Conservation (phyloP, 495 filamentous ascomycete genomes). For the Mytilinidion resinicola region DNA sequence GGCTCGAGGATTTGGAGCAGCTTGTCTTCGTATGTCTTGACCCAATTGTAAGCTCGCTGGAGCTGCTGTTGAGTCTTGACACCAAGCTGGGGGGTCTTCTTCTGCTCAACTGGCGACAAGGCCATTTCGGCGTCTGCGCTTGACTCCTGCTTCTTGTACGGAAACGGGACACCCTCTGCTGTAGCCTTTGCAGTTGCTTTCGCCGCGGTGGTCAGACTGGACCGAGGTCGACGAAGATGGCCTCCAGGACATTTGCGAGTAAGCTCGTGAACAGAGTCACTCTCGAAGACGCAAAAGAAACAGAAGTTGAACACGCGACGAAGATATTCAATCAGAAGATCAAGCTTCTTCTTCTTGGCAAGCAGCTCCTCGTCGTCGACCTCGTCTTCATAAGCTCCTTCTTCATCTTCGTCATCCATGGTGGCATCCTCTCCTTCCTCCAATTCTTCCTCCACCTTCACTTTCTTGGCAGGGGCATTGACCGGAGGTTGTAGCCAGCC, state of each 20-base stretch:
- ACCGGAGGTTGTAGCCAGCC: constrained; percentile 67
- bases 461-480: constrained; percentile 56
- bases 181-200: constrained; percentile 82
- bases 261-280: constrained; percentile 92
- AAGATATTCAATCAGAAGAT: constrained; percentile 92
- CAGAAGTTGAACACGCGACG: constrained; percentile 97
- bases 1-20: constrained; percentile 86
- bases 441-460: constrained; percentile 50
- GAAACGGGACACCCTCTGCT: constrained; percentile 71
- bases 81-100: constrained; percentile 48
- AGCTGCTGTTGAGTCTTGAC: constrained; percentile 84
- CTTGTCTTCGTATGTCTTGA: constrained; percentile 98
- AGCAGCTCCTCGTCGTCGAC: constrained; percentile 83
- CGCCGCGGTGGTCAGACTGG: constrained; percentile 70
- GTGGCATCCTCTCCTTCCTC: constrained; percentile 65
- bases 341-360: constrained; percentile 90
- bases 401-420: constrained; percentile 68
- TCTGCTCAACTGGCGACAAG: constrained; percentile 54
- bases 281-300: constrained; percentile 98
- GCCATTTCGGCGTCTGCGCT: constrained; percentile 50
- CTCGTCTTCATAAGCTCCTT: constrained; percentile 68
- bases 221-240: constrained; percentile 83
- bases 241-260: constrained; percentile 93
- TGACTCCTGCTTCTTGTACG: constrained; percentile 60
- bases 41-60: constrained; percentile 95